Base-by-base conservation (phyloP, 768 basidiomycete species). In the Suillus lakei region DNA sequence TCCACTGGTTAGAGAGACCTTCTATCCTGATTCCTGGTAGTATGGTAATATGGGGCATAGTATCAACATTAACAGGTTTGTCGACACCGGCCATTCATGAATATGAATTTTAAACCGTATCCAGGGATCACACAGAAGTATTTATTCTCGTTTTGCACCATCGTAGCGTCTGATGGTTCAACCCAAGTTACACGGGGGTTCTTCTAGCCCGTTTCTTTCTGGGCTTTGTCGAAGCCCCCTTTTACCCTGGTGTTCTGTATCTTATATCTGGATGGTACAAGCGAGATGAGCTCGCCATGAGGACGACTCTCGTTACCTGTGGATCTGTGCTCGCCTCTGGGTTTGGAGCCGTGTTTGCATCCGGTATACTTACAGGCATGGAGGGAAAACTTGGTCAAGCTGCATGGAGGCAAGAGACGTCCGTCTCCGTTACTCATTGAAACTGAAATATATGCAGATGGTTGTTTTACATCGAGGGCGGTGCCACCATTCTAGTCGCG, bases 271-370 rank as follows among this genome's bases (percentile, higher is more conserved):
- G 75, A 41, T 82, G 82, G 82, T 83, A 82, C 70, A 78, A 70
- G 26, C 72, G 73, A 51, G 71, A 73, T 36, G 80, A 83, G 67
- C 72, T 83, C 36, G 82, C 77, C 18, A 64, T 80, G 26, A 70
- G 79, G 6, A 76, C 73, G 26, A 78, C 81, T 13, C 68, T 80
- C 60, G 71, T 77, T 12, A 77, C 74, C 64, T 78, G 74, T 64
- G 79, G 80, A 30, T 78, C 77, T 64, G 68, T 84, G 15, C 78
- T 83, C 56, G 76, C 74, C 8, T 83, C 84, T 73, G 84, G 82
- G 4, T 82, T 83, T 62, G 82, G 83, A 0, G 77, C 81, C 3
- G 68, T 84, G 26, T 74, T 85, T 39, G 80, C 82, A 9, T 79
- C 82, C 30, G 82, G 79, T 10, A 80, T 84, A 44, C 76, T 84